Evolutionary conservation across 805 yeast species (phyloP), one percentile per base, ranked within the genome.

Genomic region (Cyberlindnera suaveolens): DNA sequence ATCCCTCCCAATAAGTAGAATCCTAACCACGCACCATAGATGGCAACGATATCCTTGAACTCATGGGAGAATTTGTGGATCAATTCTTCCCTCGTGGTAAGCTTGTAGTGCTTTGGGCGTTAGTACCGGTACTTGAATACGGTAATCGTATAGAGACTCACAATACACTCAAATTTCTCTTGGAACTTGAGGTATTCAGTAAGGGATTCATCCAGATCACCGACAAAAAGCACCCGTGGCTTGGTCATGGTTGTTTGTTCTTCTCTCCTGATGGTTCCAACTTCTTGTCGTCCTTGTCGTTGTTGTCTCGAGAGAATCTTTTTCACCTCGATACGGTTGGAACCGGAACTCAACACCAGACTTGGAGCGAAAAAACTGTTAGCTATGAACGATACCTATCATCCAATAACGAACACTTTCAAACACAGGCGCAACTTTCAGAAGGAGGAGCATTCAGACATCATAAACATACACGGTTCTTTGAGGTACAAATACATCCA

Each of bases 21-120:
- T 1, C 82, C 82, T 27, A 73, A 66, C 75, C 80, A 78, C 0
- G 80, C 81, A 2, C 75, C 80, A 56, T 78, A 80, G 11, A 80
- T 74, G 8, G 77, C 85, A 8, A 55, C 63, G 41, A 75, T 63
- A 42, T 71, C 59, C 13, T 47, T 41, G 45, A 65, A 66, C 30
- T 63, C 62, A 5, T 61, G 56, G 20, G 60, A 30, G 42, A 75
- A 60, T 42, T 68, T 72, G 5, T 51, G 47, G 18, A 65, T 50
- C 34, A 74, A 56, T 41, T 69, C 66, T n/a, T 70, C 71, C 33
- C 57, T 56, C 6, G 72, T 56, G 19, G 70, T 60, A 26, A 72
- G 45, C 14, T 51, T 51, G 50, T 72, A 65, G 20, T 46, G 50
- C 54, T 51, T 10, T 5, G 14, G 38, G 49, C 49, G 41, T 39